These are phyloP conservation scores for Sicyos baderoa DNA, from an alignment of 306 rosid species.

Conservation along the genomic window DNA sequence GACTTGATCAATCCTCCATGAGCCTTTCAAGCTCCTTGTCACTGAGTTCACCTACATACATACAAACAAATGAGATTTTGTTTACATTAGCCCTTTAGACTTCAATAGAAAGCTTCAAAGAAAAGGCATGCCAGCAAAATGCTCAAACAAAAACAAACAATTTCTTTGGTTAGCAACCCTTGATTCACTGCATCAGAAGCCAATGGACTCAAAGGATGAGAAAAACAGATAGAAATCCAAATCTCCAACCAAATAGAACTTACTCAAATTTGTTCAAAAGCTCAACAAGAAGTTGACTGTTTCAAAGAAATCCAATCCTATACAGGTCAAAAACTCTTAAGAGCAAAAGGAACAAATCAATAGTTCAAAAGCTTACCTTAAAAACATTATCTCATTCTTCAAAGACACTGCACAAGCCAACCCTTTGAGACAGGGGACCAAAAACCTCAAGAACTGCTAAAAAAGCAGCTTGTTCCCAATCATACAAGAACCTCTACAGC, in stretches of 20 bases:
- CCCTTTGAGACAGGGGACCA: conserved; percentile 25
- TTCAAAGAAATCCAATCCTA: not conserved
- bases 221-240: conserved; percentile 6
- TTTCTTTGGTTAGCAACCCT: not conserved
- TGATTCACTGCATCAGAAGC: not conserved
- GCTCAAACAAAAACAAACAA: conserved; percentile 2
- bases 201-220: conserved; percentile 5
- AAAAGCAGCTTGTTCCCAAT: conserved; percentile 21
- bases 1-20: conserved; percentile 19
- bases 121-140: conserved; percentile 11
- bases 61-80: conserved; percentile 1
- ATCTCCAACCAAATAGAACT: conserved; percentile 12
- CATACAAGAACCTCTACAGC: conserved; percentile 24
- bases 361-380: conserved; percentile 24
- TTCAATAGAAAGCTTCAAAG: conserved; percentile 2
- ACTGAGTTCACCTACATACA: conserved; percentile 32
- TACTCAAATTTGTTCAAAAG: not conserved
- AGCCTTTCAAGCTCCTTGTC: conserved; percentile 19
- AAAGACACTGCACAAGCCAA: conserved; percentile 22
- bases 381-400: conserved; percentile 17
- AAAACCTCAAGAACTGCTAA: conserved; percentile 31
- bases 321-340: not conserved
- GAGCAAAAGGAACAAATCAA: conserved; percentile 13
- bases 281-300: not conserved
- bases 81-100: not conserved